Base-by-base conservation (phyloP, 306 rosid genomes). In the Rubus parviflorus region DNA sequence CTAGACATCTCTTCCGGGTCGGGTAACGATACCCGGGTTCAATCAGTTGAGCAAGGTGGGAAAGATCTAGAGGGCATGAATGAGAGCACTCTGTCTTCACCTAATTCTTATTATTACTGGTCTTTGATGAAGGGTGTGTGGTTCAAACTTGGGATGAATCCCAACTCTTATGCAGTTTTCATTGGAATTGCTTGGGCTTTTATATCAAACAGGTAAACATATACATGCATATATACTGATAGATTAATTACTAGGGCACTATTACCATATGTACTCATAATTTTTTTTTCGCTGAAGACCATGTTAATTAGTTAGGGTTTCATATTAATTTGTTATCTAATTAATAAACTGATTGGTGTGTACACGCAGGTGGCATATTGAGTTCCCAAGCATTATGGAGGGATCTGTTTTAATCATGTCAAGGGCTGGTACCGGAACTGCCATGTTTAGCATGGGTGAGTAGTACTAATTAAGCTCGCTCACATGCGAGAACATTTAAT, bases 391-490 rank as follows among this genome's bases (percentile, higher is more conserved):
- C 87, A 87, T 95, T 67, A 57, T 95, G 42, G 97, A 92, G 30
- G 97, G 91, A 3, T 95, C 94, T 20, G 80, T 95, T 71, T 52
- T 75, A 53, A 95, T 95, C 81, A 90, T 95, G 97, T 92, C 99
- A 13, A 92, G 41, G 81, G 92, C 99, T 16, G 99, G 97, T 30
- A 89, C 72, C 0, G 99, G 99, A 62, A 90, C 99, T 54, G 97
- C 97, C 84, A 95, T 95, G 99, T 95, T 95, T 80, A 88, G 94
- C 60, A 89, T 95, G 99, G 99, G 99, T 92, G 79, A 87, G 91
- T 69, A 62, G 43, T 62, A n/a, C 35, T 13, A 12, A 3, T 22
- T 9, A 22, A 58, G 19, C 7, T 52, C 4, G 5, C 16, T 51
- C 56, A 51, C 56, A 51, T 0, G 35, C 2, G 35, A 30, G 35